phyloP scores from a whole-genome alignment of 768 basidiomycete species.

The Boletus rubropictus region DNA sequence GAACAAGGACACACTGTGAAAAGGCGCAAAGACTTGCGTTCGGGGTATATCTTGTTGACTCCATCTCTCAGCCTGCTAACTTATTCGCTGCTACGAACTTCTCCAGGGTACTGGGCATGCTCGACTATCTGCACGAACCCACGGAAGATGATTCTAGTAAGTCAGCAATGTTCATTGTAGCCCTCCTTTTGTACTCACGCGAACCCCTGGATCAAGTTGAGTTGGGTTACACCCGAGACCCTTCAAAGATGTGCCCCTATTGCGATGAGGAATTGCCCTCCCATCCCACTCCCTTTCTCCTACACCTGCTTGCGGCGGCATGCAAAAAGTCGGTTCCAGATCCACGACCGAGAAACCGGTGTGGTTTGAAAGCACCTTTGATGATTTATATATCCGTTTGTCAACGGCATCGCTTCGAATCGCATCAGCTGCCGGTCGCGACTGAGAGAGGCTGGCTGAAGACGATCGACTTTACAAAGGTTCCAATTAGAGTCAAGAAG shows the following conservation, averaged over 20 bases:
- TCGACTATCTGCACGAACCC: conserved; percentile 18
- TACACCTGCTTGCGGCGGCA: conserved; percentile 47
- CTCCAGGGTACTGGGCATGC: conserved; percentile 3
- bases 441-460: conserved; percentile 72
- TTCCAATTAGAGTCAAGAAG: conserved; percentile 48
- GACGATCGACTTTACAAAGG: conserved; percentile 54
- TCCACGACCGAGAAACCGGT: conserved; percentile 61
- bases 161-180: conserved; percentile 7
- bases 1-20: conserved; percentile 27
- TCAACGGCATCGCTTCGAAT: conserved; percentile 76
- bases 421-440: conserved; percentile 65
- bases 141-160: conserved; percentile 41
- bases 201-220: conserved; percentile 37
- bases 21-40: conserved; percentile 29
- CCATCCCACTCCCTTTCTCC: conserved; percentile 53
- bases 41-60: conserved; percentile 8
- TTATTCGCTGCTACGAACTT: background rate
- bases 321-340: conserved; percentile 51
- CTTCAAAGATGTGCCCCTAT: conserved; percentile 69
- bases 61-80: conserved; percentile 5
- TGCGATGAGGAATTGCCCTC: conserved; percentile 68
- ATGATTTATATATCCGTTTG: conserved; percentile 62
- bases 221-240: conserved; percentile 49
- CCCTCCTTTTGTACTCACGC: background rate
- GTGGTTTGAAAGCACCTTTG: conserved; percentile 51